Evolutionary conservation across 176 grass and related monocot genomes (phyloP).

Genomic region (Alopecurus myosuroides): DNA sequence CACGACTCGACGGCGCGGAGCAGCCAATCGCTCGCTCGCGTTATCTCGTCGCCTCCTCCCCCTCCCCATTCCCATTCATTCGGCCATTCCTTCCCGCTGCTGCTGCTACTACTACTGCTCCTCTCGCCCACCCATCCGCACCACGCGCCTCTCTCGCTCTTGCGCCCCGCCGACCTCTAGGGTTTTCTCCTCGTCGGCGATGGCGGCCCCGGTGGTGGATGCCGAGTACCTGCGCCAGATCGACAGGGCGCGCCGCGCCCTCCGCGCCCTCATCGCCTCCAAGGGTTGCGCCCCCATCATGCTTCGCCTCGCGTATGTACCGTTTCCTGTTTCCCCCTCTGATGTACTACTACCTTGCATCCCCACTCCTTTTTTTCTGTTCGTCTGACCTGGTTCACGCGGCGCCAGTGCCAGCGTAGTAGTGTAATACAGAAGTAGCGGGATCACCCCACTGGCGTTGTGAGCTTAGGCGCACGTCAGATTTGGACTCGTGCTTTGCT

Average conservation of each 20-base stretch:
- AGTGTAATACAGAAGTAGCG: background rate
- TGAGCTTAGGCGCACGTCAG: background rate
- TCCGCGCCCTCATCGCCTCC: conserved; percentile 85
- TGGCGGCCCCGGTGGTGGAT: conserved; percentile 80
- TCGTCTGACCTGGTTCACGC: background rate
- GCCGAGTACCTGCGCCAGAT: conserved; percentile 85
- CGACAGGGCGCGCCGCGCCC: conserved; percentile 78
- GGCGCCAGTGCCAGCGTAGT: background rate
- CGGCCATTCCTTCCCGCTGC: background rate
- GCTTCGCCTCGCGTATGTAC: conserved; percentile 88
- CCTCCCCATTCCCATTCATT: background rate
- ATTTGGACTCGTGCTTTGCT: background rate
- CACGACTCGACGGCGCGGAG: conserved; percentile 7
- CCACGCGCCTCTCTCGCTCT: background rate
- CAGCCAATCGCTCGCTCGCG: conserved; percentile 10
- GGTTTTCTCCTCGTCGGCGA: background rate
- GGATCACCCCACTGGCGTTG: background rate
- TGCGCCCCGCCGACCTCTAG: background rate
- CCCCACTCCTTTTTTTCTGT: background rate
- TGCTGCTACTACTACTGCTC: background rate
- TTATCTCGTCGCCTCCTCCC: conserved; percentile 24
- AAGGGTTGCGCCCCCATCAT: conserved; percentile 97
- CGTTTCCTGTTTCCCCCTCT: background rate
- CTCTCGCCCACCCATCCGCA: background rate
- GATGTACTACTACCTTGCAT: background rate